phyloP scores from a whole-genome alignment of 2,329 filamentous ascomycete species.

The Penicillium sp. region DNA sequence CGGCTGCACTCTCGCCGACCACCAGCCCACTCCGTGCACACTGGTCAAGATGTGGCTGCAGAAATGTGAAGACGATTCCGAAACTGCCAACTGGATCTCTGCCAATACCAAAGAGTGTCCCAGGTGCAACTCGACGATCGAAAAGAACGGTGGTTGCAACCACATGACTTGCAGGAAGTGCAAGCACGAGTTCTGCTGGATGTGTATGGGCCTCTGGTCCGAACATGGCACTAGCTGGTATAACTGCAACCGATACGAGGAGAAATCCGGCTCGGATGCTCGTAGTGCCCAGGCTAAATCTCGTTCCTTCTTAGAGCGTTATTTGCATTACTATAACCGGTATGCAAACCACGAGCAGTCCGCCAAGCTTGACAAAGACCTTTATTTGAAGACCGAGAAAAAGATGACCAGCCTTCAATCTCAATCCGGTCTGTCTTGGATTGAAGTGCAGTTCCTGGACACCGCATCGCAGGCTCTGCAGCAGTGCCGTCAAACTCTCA shows the following conservation, averaged over 20 bases:
- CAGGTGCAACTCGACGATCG: conserved; percentile 93
- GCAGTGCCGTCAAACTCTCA: conserved; percentile 95
- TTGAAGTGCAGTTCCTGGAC: conserved; percentile 96
- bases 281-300: conserved; percentile 90
- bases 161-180: conserved; percentile 98
- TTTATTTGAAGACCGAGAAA: conserved; percentile 94
- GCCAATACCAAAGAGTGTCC: conserved; percentile 99
- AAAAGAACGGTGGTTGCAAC: conserved; percentile 98
- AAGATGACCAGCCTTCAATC: conserved; percentile 98
- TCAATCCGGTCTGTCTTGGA: conserved; percentile 96
- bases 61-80: conserved; percentile 97
- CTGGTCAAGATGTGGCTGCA: conserved; percentile 95
- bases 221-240: conserved; percentile 99
- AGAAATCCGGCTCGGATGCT: conserved; percentile 89
- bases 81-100: conserved; percentile 99
- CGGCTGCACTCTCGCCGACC: conserved; percentile 84
- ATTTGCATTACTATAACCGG: conserved; percentile 97
- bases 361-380: conserved; percentile 92
- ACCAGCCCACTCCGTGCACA: conserved; percentile 88
- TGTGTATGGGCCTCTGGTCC: conserved; percentile 99
- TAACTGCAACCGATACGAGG: conserved; percentile 96
- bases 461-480: conserved; percentile 91
- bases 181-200: conserved; percentile 98
- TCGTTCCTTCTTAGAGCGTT: conserved; percentile 88
- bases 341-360: conserved; percentile 99